Evolutionary conservation across 371 early-diverging fungal species (phyloP).

Genomic region (Mycotypha africana): DNA sequence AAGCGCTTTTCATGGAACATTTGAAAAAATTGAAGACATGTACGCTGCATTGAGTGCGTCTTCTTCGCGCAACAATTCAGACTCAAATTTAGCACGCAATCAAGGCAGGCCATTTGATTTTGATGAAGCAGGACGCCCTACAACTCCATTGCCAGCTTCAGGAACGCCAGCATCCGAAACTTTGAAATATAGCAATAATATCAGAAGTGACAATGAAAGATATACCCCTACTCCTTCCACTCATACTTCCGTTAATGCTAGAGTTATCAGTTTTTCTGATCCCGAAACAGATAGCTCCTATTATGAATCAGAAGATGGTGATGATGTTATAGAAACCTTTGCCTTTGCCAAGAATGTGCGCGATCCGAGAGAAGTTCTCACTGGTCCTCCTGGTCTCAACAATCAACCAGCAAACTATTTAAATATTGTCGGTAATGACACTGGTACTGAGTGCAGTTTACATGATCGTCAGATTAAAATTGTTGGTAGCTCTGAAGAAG

Average conservation of each 20-base stretch:
- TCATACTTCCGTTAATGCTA: too few relatives aligned
- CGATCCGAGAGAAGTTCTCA: slow-evolving; percentile 13
- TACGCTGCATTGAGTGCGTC: too few relatives aligned
- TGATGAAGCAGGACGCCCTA: too few relatives aligned
- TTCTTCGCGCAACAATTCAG: background rate
- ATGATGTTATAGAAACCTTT: slow-evolving; percentile 16
- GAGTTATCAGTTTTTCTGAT: too few relatives aligned
- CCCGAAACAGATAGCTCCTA: slow-evolving; percentile 20
- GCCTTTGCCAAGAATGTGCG: slow-evolving; percentile 19
- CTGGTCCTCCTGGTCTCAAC: slow-evolving; percentile 3
- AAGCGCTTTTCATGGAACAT: slow-evolving; percentile 5
- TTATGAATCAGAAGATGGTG: slow-evolving; percentile 10
- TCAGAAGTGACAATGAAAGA: background rate
- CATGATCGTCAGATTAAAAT: slow-evolving; percentile 13
- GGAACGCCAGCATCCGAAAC: too few relatives aligned
- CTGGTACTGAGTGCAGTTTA: slow-evolving; percentile 18
- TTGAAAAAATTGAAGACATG: slow-evolving; percentile 4
- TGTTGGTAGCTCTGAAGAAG: slow-evolving; percentile 11
- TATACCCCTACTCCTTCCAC: too few relatives aligned
- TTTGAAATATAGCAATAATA: background rate
- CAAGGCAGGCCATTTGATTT: slow-evolving; percentile 1
- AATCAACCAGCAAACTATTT: slow-evolving; percentile 14
- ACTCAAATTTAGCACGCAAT: too few relatives aligned
- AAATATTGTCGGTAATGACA: slow-evolving; percentile 17
- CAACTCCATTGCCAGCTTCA: too few relatives aligned